A percentile compares a stretch with the other conserved stretches of the same genome.
phyloP scores from a whole-genome alignment of 1,284 basidiomycete species.

The Austroboletus novae-zelandiae region DNA sequence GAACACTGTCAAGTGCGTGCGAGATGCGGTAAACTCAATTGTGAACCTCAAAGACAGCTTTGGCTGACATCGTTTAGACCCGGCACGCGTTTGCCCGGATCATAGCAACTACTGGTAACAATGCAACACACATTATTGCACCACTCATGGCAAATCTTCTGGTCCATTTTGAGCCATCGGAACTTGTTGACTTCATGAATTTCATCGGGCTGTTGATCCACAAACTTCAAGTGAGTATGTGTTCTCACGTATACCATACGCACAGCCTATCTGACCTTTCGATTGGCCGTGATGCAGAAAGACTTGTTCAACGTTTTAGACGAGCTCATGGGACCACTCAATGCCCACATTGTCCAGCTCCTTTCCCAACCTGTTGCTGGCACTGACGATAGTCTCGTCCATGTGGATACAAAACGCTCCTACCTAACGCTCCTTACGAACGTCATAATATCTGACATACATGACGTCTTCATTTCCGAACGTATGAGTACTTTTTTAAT shows the following conservation, averaged over 20 bases:
- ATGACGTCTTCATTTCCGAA: constrained; percentile 84
- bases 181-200: constrained; percentile 93
- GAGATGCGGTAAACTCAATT: constrained; percentile 78
- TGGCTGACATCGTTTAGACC: constrained; percentile 50
- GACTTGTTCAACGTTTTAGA: constrained; percentile 87
- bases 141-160: constrained; percentile 87
- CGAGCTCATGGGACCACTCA: constrained; percentile 85
- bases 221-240: constrained; percentile 75
- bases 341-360: constrained; percentile 79
- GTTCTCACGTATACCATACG: neutral
- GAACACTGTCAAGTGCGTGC: constrained; percentile 84
- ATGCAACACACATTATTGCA: constrained; percentile 80
- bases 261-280: neutral
- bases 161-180: constrained; percentile 87
- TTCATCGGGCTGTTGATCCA: constrained; percentile 92
- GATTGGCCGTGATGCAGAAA: constrained; percentile 42
- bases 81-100: constrained; percentile 94
- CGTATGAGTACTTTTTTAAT: constrained; percentile 49
- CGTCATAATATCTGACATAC: constrained; percentile 79
- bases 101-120: constrained; percentile 84
- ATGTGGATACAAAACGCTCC: constrained; percentile 86
- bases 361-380: constrained; percentile 84
- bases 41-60: constrained; percentile 1
- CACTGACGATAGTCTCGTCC: constrained; percentile 86
- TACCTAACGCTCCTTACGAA: constrained; percentile 86